Conservation (phyloP, 176 grass and related monocot species). For the Rhipidocladum racemiflorum region DNA sequence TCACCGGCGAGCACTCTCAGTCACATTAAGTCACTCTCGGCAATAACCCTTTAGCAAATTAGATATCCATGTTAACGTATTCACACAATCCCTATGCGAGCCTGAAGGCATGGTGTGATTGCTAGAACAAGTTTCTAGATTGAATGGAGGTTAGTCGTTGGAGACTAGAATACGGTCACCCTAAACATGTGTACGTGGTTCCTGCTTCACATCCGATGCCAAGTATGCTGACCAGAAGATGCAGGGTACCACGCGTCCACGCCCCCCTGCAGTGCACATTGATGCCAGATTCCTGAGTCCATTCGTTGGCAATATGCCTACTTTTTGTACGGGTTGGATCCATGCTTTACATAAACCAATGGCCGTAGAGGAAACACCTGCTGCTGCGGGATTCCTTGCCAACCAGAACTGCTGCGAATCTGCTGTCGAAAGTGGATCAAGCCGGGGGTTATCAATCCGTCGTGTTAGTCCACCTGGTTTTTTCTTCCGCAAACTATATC, state of each 20-base stretch:
- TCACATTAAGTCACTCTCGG: no score
- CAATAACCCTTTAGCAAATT: neutral
- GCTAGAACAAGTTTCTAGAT: neutral
- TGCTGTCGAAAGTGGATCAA: neutral
- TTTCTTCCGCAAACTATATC: no score
- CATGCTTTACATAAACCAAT: neutral
- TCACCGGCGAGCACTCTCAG: neutral
- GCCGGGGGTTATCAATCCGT: neutral
- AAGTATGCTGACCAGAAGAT: slow-evolving; percentile 11
- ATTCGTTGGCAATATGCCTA: neutral
- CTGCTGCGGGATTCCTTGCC: neutral
- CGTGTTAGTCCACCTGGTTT: no score
- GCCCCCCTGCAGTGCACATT: neutral
- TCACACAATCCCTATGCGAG: neutral
- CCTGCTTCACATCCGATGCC: neutral
- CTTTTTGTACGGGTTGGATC: neutral
- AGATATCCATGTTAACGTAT: neutral
- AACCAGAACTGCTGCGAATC: neutral
- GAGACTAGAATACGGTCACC: neutral
- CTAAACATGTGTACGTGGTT: neutral
- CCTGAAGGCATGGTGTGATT: neutral
- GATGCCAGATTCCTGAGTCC: neutral
- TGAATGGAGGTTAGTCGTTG: neutral
- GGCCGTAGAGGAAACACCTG: neutral
- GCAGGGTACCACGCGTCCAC: neutral